Evolutionary conservation across 1,139 yeast species (phyloP), one percentile per base, ranked within the genome.

Genomic region (Torulaspora globosa): DNA sequence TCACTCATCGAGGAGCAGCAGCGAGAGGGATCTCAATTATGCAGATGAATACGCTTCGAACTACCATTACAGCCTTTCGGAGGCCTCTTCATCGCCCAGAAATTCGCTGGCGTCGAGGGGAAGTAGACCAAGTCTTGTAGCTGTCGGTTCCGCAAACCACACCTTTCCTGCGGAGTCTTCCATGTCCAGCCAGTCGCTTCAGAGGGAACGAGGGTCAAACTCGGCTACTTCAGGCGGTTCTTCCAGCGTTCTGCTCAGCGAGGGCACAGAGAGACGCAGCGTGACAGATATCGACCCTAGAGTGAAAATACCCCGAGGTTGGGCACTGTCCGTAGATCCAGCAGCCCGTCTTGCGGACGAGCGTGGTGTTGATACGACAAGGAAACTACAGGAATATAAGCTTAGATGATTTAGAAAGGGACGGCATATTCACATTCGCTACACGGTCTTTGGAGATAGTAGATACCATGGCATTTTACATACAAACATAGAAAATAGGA

Each of bases 121-220:
- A 5, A 39, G 50, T 18, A 48, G 47, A 15, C 36, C 50, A 18
- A 46, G 49, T 14, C 47, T 41, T 11, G 40, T 36, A 9, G 32
- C 9, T 18, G 29, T 12, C 27, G 36, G 32, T 26, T 27, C 31
- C 31, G 32, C 39, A 27, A 41, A 37, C 32, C 47, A 44, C n/a
- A 35, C 45, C 32, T 27, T 47, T 5, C 56, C 55, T 1, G 43
- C 51, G 19, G 58, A 55, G 27, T 50, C 50, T 10, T 34, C 53
- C 21, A 50, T 47, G 9, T 51, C 53, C 7, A 46, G 51, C 6
- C 47, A 45, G 14, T 39, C 48, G 36, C 44, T 54, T 16, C 57
- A 52, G 31, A 47, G 47, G 34, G 51, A 54, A 34, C 50, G 58
- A n/a, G 52, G 53, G 29, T 52, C 58, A 9, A 38, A 47, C n/a